These are phyloP conservation scores for Lasiodiplodia citricola DNA, from an alignment of 2,329 filamentous ascomycete species.

Conservation along the genomic window DNA sequence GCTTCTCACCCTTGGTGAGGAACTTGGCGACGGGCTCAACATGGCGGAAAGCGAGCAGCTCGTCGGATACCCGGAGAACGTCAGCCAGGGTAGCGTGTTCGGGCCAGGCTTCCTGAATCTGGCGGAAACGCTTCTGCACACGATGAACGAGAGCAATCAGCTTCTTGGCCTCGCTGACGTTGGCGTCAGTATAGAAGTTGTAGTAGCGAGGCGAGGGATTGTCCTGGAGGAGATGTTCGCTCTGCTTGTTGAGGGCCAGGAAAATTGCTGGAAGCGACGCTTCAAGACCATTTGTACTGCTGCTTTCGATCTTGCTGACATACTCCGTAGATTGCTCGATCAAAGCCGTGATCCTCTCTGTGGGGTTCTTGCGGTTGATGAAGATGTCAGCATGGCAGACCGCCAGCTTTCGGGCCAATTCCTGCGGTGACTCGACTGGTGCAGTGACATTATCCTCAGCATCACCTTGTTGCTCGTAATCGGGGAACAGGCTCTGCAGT, in stretches of 20 bases:
- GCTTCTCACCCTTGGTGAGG: slow-evolving; percentile 83
- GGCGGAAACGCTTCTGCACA: slow-evolving; percentile 73
- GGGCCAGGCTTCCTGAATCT: slow-evolving; percentile 68
- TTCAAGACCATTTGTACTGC: slow-evolving; percentile 39
- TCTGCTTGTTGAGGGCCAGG: slow-evolving; percentile 67
- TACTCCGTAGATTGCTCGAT: slow-evolving; percentile 25
- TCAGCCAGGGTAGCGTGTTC: slow-evolving; percentile 82
- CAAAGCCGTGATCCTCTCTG: slow-evolving; percentile 10
- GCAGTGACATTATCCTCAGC: slow-evolving; percentile 30
- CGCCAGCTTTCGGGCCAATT: slow-evolving; percentile 41
- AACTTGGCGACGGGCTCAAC: slow-evolving; percentile 85
- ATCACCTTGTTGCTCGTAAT: slow-evolving; percentile 65
- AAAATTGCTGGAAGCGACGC: slow-evolving; percentile 70
- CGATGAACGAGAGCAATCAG: slow-evolving; percentile 72
- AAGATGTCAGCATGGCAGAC: slow-evolving; percentile 43
- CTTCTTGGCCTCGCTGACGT: slow-evolving; percentile 75
- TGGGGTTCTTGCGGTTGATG: not conserved
- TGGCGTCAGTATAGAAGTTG: slow-evolving; percentile 89
- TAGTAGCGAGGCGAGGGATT: slow-evolving; percentile 54
- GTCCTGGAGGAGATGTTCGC: slow-evolving; percentile 49
- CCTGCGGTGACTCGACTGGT: slow-evolving; percentile 35
- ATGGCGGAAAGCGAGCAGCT: slow-evolving; percentile 76
- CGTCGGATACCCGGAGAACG: slow-evolving; percentile 75
- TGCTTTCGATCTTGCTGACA: slow-evolving; percentile 35
- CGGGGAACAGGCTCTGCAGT: slow-evolving; percentile 81